phyloP scores from a whole-genome alignment of 2,329 filamentous ascomycete genomes.

The Phialocephala subalpina region DNA sequence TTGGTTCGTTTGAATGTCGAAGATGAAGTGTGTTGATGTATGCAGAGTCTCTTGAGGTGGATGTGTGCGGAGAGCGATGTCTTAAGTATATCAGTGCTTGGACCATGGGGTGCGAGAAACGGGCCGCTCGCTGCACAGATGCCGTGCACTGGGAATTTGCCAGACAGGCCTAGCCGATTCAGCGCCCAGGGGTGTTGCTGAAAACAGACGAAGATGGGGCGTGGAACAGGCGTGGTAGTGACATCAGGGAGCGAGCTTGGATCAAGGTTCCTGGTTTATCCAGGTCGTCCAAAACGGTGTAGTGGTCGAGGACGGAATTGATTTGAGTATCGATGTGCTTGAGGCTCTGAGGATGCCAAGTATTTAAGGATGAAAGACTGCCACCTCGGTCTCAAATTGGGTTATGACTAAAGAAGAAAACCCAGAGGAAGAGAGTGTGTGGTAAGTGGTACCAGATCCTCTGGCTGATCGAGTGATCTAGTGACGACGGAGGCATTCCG shows the following conservation, averaged over 20 bases:
- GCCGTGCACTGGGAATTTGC: slow-evolving; percentile 25
- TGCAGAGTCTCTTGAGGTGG: neutral
- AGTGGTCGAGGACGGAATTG: neutral
- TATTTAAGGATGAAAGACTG: too few relatives aligned
- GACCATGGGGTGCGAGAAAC: slow-evolving; percentile 26
- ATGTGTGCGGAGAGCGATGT: slow-evolving; percentile 10
- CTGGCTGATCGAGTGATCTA: neutral
- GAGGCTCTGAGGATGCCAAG: neutral
- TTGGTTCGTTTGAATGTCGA: neutral
- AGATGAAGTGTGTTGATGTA: neutral
- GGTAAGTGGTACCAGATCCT: too few relatives aligned
- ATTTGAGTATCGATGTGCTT: neutral
- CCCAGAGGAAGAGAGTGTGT: too few relatives aligned
- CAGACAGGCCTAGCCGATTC: slow-evolving; percentile 13
- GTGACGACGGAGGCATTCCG: slow-evolving; percentile 2
- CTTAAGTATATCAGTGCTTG: slow-evolving; percentile 33
- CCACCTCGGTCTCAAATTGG: too few relatives aligned
- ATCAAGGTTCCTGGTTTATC: neutral
- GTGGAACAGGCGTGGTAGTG: slow-evolving; percentile 1
- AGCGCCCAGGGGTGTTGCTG: slow-evolving; percentile 2
- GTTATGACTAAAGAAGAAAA: too few relatives aligned
- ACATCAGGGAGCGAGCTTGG: neutral
- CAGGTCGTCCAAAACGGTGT: neutral
- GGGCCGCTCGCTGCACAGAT: slow-evolving; percentile 34
- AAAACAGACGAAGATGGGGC: slow-evolving; percentile 10